phyloP scores from a whole-genome alignment of 306 rosid genomes.

The Macrotyloma uniflorum region DNA sequence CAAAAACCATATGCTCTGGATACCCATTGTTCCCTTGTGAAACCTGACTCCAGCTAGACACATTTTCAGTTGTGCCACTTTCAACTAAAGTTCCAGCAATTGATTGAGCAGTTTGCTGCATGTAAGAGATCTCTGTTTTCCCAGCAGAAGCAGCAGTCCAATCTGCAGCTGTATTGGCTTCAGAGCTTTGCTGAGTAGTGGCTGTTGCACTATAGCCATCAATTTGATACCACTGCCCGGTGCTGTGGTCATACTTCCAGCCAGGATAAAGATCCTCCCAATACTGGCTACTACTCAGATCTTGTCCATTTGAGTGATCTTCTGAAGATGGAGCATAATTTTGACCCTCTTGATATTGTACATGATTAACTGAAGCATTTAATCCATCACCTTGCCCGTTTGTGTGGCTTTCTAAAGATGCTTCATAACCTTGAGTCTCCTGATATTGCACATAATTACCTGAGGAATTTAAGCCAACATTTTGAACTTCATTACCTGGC shows the following conservation, averaged over 20 bases:
- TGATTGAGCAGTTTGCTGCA: slow-evolving; percentile 64
- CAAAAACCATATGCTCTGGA: slow-evolving; percentile 78
- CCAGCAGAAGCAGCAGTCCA: slow-evolving; percentile 52
- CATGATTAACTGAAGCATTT: slow-evolving; percentile 43
- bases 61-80: slow-evolving; percentile 53
- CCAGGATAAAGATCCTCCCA: slow-evolving; percentile 90
- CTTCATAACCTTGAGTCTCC: slow-evolving; percentile 50
- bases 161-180: slow-evolving; percentile 41
- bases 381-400: slow-evolving; percentile 47
- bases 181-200: slow-evolving; percentile 41
- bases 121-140: slow-evolving; percentile 51
- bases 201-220: slow-evolving; percentile 45
- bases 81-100: slow-evolving; percentile 57
- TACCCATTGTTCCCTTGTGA: slow-evolving; percentile 66
- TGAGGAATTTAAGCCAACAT: slow-evolving; percentile 39
- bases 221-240: slow-evolving; percentile 82
- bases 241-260: slow-evolving; percentile 67
- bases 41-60: slow-evolving; percentile 55
- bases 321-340: slow-evolving; percentile 48
- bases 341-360: slow-evolving; percentile 53
- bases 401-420: slow-evolving; percentile 37
- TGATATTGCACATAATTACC: slow-evolving; percentile 49
- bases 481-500: slow-evolving; percentile 40
- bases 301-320: slow-evolving; percentile 50
- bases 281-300: slow-evolving; percentile 57